A percentile compares a stretch with the other conserved stretches of the same genome.
Evolutionary conservation across 1,284 basidiomycete species (phyloP).

Genomic region (Termitomyces sp.): DNA sequence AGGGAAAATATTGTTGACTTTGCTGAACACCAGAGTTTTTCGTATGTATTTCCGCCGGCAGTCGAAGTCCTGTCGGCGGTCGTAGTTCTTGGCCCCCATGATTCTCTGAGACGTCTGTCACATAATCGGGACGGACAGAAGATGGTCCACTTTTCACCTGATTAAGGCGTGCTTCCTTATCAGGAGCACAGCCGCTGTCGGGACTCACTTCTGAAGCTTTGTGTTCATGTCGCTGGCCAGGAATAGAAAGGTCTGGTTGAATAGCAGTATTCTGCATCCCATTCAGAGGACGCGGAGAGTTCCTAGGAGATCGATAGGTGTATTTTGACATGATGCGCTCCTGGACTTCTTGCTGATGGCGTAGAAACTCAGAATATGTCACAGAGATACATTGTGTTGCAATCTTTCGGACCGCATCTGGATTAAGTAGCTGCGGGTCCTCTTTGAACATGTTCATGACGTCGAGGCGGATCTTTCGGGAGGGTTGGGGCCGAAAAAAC

Average conservation of each 20-base stretch:
- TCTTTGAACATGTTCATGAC: not conserved
- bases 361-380: constrained; percentile 1
- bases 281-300: not conserved
- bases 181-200: not conserved
- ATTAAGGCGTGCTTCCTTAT: not conserved
- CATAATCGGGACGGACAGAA: not conserved
- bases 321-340: not conserved
- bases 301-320: not conserved
- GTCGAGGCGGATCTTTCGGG: not conserved
- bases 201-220: not conserved
- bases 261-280: not conserved
- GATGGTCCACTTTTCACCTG: not conserved
- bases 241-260: no score
- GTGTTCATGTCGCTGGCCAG: not conserved
- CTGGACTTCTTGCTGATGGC: not conserved
- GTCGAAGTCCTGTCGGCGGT: not conserved
- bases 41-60: not conserved
- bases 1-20: not conserved
- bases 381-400: not conserved
- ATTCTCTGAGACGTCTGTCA: not conserved
- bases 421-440: not conserved
- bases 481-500: not conserved
- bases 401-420: not conserved
- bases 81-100: not conserved
- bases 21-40: not conserved